Base-by-base conservation (phyloP, 768 basidiomycete genomes). In the Favolaschia claudopus region DNA sequence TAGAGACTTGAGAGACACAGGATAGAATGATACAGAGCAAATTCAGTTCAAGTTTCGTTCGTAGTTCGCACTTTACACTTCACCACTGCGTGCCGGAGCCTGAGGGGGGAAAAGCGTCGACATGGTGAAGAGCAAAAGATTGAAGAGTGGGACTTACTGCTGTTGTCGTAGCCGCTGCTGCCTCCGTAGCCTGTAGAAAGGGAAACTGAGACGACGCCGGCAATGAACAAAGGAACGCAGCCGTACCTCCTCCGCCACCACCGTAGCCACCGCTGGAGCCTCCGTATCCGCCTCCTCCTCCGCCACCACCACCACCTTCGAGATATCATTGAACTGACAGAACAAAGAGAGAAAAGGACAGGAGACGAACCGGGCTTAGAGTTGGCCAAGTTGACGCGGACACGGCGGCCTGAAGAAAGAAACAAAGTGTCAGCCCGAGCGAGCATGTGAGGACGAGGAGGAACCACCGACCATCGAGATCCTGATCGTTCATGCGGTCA, bases 391-490 rank as follows among this genome's bases (percentile, higher is more conserved):
- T 59, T 63, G 25, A 63, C 62, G 43, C 62, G 62, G n/a, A 62
- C 3, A 7, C 47, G 46, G 15, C 62, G 45, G 2, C 62, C 62
- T n/a, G n/a, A n/a, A n/a, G n/a, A n/a, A n/a, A n/a, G n/a, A n/a
- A n/a, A n/a, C n/a, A n/a, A n/a, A n/a, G n/a, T n/a, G n/a, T n/a
- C n/a, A n/a, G 89, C 89, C 54, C 90, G 78, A 80, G 95, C 96
- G 47, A 88, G 86, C 74, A 93, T 93, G 71, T 97, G 86, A 59
- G 90, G 83, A 63, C 96, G 86, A 44, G 95, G 94, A n/a, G n/a
- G n/a, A n/a, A n/a, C n/a, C n/a, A n/a, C n/a, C n/a, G n/a, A n/a
- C n/a, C n/a, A 75, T 98, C 96, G 66, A 97, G 87, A 63, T 96
- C 93, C 65, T 89, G 85, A 69, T 97, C 96, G 78, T 97, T 90